Evolutionary conservation across 352 stramenopile genomes (phyloP), one percentile per base, ranked within the genome.

Genomic region (Globisporangium cylindrosporum): DNA sequence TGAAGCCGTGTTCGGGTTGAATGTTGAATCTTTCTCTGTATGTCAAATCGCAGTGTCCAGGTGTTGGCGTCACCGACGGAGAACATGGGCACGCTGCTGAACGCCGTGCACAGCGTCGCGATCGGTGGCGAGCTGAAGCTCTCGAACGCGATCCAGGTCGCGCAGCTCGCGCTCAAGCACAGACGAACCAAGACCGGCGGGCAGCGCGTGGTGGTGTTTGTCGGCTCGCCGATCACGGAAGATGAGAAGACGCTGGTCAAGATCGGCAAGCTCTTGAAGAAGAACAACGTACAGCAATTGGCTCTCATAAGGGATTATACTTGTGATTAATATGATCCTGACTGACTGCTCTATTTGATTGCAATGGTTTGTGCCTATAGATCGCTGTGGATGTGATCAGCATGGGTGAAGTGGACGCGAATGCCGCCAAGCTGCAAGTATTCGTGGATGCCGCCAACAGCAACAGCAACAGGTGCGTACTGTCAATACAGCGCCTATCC

Each of bases 251-350:
- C 81, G 61, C 76, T 97, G 57, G 88, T 85, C n/a, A 99, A 99
- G 80, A 97, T 98, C 60, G 97, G 95, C 73, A 99, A 99, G 69
- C 83, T 98, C 55, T 86, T 99, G 53, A 99, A 99, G 84, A 99
- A 99, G 86, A 99, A 99, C 83, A 99, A 99, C 78, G 93, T 94
- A 55, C 59, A 6, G 18, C 15, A 22, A 7, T 20, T 7, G 18
- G 43, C 5, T 22, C 79, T 72, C 4, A 9, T 9, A 0, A 27
- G 2, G 25, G 20, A 32, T 22, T 46, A 9, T 24, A 7, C 12
- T 51, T 34, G 7, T 43, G 20, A 38, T 14, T 63, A 10, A 22
- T 27, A 6, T 43, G 22, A 3, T 36, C 48, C 25, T 24, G 20
- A 57, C 25, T 24, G 29, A 25, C 6, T 32, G 32, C 27, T 8